Evolutionary conservation across 306 rosid species (phyloP).

Genomic region (Betula pendula): DNA sequence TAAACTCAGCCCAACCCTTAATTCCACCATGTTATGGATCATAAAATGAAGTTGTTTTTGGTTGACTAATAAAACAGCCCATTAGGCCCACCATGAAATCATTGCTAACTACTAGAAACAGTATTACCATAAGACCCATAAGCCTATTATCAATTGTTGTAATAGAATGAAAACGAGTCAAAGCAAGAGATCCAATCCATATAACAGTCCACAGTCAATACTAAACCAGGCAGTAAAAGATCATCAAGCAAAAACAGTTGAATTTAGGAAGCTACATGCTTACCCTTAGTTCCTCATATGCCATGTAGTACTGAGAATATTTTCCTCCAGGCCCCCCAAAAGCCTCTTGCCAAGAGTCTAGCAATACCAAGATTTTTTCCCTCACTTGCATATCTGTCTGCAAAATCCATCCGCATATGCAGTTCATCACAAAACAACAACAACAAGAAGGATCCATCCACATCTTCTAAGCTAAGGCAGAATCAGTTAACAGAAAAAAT

Average conservation of each 20-base stretch:
- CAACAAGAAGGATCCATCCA: background rate
- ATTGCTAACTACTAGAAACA: background rate
- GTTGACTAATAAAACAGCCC: background rate
- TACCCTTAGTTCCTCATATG: constrained; percentile 85
- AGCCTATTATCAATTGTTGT: background rate
- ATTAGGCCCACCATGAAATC: background rate
- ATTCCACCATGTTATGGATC: background rate
- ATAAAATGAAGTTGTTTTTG: background rate
- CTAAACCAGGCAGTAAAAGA: constrained; percentile 21
- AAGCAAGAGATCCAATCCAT: background rate
- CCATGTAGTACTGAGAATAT: constrained; percentile 86
- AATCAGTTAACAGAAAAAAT: background rate
- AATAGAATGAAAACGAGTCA: background rate
- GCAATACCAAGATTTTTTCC: constrained; percentile 75
- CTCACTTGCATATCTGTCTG: constrained; percentile 95
- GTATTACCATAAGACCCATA: background rate
- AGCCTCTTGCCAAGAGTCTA: constrained; percentile 96
- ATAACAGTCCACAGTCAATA: background rate
- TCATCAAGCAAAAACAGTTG: constrained; percentile 10
- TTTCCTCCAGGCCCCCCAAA: constrained; percentile 92
- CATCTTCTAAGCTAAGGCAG: background rate
- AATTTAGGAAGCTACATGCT: constrained; percentile 19
- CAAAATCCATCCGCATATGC: constrained; percentile 28
- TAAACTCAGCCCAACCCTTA: background rate
- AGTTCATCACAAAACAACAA: background rate